Conservation (phyloP, 2,329 filamentous ascomycete genomes). For the Sordariomycetes sp. region DNA sequence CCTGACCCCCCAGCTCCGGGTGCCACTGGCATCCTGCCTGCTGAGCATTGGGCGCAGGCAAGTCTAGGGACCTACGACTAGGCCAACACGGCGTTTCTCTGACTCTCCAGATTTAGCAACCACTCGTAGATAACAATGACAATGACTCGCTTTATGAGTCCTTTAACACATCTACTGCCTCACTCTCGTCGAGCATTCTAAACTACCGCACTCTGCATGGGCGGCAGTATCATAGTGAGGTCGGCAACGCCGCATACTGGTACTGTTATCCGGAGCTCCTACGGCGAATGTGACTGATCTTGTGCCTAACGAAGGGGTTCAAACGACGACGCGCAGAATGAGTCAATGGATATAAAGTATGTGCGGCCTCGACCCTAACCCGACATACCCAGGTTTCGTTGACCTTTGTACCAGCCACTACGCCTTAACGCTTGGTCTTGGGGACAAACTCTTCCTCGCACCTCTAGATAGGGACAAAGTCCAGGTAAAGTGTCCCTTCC, state of each 20-base stretch:
- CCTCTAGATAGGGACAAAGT: slow-evolving; percentile 8
- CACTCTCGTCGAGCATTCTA: slow-evolving; percentile 15
- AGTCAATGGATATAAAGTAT: slow-evolving; percentile 6
- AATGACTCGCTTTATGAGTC: neutral
- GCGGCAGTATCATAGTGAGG: slow-evolving; percentile 16
- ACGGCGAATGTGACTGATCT: neutral
- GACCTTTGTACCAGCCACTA: slow-evolving; percentile 9
- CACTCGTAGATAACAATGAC: neutral
- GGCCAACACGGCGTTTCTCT: neutral
- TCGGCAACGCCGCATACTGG: slow-evolving; percentile 14
- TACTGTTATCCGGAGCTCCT: neutral
- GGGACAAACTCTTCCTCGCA: slow-evolving; percentile 12
- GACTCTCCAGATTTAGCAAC: neutral
- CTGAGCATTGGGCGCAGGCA: slow-evolving; percentile 3
- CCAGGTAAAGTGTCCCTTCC: slow-evolving; percentile 6
- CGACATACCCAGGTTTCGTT: neutral
- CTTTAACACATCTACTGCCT: slow-evolving; percentile 10
- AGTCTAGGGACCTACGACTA: neutral
- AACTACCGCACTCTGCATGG: slow-evolving; percentile 15
- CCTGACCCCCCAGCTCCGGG: neutral
- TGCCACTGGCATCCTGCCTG: neutral
- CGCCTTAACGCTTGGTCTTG: slow-evolving; percentile 9
- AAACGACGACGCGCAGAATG: slow-evolving; percentile 13
- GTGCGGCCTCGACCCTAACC: neutral
- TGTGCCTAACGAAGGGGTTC: slow-evolving; percentile 8